A percentile compares a stretch with the other conserved stretches of the same genome.
These are phyloP conservation scores for Glebionis coronaria DNA, from an alignment of 129 eudicot genomes.

Conservation along the genomic window DNA sequence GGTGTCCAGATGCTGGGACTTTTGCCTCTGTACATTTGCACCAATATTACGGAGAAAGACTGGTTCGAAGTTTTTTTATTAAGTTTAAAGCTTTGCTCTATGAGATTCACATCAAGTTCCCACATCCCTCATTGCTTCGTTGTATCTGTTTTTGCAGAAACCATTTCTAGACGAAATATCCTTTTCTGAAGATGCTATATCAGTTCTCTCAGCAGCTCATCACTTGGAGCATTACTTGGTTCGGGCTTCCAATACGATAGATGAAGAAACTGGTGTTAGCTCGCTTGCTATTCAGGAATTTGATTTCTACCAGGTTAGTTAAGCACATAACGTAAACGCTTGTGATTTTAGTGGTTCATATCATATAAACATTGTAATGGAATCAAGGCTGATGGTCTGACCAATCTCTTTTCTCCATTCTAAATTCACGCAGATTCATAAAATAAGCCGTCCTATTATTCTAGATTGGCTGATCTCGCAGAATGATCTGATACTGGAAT, in stretches of 20 bases:
- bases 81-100: conserved; percentile 11
- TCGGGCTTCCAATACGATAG: conserved; percentile 41
- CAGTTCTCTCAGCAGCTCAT: conserved; percentile 83
- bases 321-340: conserved; percentile 12
- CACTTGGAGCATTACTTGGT: conserved; percentile 53
- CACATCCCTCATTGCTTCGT: conserved; percentile 8
- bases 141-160: conserved; percentile 41
- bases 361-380: neutral
- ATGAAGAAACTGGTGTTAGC: conserved; percentile 36
- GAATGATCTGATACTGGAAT: conserved; percentile 72
- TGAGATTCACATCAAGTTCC: conserved; percentile 3
- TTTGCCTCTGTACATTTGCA: conserved; percentile 56
- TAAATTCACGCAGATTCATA: conserved; percentile 56
- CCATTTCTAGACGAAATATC: conserved; percentile 62
- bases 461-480: conserved; percentile 94
- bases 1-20: conserved; percentile 77
- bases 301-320: conserved; percentile 64
- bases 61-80: conserved; percentile 47
- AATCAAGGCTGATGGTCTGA: conserved; percentile 17
- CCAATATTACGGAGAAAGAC: conserved; percentile 66
- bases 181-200: conserved; percentile 67
- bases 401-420: conserved; percentile 10
- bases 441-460: conserved; percentile 64
- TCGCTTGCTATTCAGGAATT: conserved; percentile 25
- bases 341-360: conserved; percentile 4